These are phyloP conservation scores for Nannizzia gypsea DNA, from an alignment of 2,329 filamentous ascomycete genomes.

Conservation along the genomic window DNA sequence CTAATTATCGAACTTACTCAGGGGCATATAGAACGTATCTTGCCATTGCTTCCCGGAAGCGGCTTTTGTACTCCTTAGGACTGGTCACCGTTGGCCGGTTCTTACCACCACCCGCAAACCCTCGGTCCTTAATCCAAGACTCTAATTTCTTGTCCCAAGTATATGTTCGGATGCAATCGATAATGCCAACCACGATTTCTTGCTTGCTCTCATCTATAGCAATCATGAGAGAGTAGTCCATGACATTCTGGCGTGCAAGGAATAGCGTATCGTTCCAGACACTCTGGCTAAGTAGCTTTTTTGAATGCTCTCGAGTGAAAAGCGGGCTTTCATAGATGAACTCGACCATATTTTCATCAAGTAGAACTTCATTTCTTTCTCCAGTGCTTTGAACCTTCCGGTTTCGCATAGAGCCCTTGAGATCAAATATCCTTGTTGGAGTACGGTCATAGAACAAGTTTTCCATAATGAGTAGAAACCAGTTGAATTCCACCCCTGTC, in stretches of 20 bases:
- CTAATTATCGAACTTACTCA: slow-evolving; percentile 26
- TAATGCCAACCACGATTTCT: slow-evolving; percentile 92
- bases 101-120: slow-evolving; percentile 66
- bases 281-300: slow-evolving; percentile 78
- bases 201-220: slow-evolving; percentile 83
- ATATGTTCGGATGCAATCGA: slow-evolving; percentile 95
- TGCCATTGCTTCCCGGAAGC: slow-evolving; percentile 94
- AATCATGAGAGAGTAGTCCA: slow-evolving; percentile 99
- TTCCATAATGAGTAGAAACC: slow-evolving; percentile 90
- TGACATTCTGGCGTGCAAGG: slow-evolving; percentile 86
- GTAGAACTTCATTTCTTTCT: slow-evolving; percentile 86
- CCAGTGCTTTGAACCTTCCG: slow-evolving; percentile 93
- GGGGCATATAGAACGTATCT: slow-evolving; percentile 53
- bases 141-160: slow-evolving; percentile 99
- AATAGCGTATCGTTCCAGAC: slow-evolving; percentile 98
- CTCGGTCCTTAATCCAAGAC: slow-evolving; percentile 97
- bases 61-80: slow-evolving; percentile 92
- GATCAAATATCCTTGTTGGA: slow-evolving; percentile 81
- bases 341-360: slow-evolving; percentile 98
- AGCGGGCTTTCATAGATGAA: slow-evolving; percentile 96
- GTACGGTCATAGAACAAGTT: slow-evolving; percentile 94
- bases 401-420: slow-evolving; percentile 98
- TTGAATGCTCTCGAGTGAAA: slow-evolving; percentile 90
- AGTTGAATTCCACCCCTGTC: slow-evolving; percentile 86
- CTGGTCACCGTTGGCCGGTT: slow-evolving; percentile 88